phyloP scores from a whole-genome alignment of 1,284 basidiomycete genomes.

The Ustilago shanxiensis region DNA sequence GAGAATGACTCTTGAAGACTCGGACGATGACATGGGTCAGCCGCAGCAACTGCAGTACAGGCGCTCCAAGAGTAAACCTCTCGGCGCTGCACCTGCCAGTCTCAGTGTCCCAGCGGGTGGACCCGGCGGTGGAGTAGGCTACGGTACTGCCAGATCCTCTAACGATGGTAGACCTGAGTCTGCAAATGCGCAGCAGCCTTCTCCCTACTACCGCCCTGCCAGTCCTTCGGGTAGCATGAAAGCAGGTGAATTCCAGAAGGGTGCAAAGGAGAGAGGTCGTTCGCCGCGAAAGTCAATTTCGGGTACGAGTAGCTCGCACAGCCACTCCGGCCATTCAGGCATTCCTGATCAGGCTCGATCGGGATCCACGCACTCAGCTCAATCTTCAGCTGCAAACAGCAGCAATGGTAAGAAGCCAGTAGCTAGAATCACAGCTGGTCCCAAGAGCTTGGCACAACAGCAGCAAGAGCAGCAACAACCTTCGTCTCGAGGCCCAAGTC shows the following conservation, averaged over 20 bases:
- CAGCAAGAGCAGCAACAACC: slow-evolving; percentile 18
- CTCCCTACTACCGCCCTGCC: slow-evolving; percentile 33
- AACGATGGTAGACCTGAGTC: slow-evolving; percentile 62
- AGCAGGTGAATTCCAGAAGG: slow-evolving; percentile 48
- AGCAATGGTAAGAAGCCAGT: slow-evolving; percentile 28
- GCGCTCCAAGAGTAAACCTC: slow-evolving; percentile 44
- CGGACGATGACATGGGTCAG: slow-evolving; percentile 30
- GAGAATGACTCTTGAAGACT: slow-evolving; percentile 45
- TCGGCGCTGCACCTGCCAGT: slow-evolving; percentile 29
- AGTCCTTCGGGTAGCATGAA: slow-evolving; percentile 48
- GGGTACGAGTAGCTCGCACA: slow-evolving; percentile 1
- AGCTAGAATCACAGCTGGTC: slow-evolving; percentile 46
- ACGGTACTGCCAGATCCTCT: slow-evolving; percentile 52
- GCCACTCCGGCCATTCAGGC: neutral
- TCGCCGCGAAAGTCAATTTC: slow-evolving; percentile 34
- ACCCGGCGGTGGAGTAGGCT: slow-evolving; percentile 60
- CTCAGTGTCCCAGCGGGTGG: slow-evolving; percentile 63
- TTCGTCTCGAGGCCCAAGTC: slow-evolving; percentile 18
- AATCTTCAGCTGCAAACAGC: slow-evolving; percentile 7
- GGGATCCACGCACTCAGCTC: slow-evolving; percentile 20
- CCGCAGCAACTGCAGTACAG: slow-evolving; percentile 34
- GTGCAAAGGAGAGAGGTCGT: slow-evolving; percentile 37
- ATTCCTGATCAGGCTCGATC: slow-evolving; percentile 9
- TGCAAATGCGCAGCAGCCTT: slow-evolving; percentile 2
- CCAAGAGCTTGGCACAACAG: slow-evolving; percentile 40